These are phyloP conservation scores for Scheffersomyces ergatensis DNA, from an alignment of 805 yeast species.

Conservation along the genomic window DNA sequence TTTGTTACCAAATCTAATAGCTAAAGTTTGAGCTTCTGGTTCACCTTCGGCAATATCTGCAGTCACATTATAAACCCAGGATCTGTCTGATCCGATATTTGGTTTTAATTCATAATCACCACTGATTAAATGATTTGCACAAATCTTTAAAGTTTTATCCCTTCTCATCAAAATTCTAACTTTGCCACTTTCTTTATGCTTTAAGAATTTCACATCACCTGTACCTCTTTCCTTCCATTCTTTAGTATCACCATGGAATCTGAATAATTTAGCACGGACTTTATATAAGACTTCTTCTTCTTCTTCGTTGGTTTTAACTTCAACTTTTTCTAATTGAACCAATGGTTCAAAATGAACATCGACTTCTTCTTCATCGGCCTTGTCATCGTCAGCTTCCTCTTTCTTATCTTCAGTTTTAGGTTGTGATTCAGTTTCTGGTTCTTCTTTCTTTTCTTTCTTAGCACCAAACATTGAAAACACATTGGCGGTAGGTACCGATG, in stretches of 20 bases:
- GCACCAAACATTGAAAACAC: constrained; percentile 97
- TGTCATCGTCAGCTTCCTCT: constrained; percentile 52
- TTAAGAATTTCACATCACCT: constrained; percentile 93
- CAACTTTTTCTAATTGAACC: constrained; percentile 92
- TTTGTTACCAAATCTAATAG: constrained; percentile 89
- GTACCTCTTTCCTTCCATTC: constrained; percentile 99
- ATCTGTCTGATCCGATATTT: constrained; percentile 95
- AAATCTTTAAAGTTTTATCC: constrained; percentile 95
- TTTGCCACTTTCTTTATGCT: constrained; percentile 80
- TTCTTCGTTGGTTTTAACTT: constrained; percentile 75
- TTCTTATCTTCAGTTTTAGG: constrained; percentile 29
- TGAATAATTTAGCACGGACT: constrained; percentile 92
- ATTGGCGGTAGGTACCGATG: constrained; percentile 71
- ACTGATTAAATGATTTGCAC: constrained; percentile 91
- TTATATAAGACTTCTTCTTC: constrained; percentile 43
- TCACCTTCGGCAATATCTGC: constrained; percentile 95
- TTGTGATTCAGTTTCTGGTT: constrained; percentile 31
- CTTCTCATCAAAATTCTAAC: constrained; percentile 97
- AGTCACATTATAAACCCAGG: constrained; percentile 95
- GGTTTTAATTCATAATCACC: constrained; percentile 83
- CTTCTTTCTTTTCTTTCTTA: constrained; percentile 65
- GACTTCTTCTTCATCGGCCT: constrained; percentile 59
- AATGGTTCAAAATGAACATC: constrained; percentile 96
- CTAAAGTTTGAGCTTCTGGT: constrained; percentile 94
- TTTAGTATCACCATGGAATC: constrained; percentile 75